These are phyloP conservation scores for Eutypella sp. DNA, from an alignment of 2,329 filamentous ascomycete species.

Conservation along the genomic window DNA sequence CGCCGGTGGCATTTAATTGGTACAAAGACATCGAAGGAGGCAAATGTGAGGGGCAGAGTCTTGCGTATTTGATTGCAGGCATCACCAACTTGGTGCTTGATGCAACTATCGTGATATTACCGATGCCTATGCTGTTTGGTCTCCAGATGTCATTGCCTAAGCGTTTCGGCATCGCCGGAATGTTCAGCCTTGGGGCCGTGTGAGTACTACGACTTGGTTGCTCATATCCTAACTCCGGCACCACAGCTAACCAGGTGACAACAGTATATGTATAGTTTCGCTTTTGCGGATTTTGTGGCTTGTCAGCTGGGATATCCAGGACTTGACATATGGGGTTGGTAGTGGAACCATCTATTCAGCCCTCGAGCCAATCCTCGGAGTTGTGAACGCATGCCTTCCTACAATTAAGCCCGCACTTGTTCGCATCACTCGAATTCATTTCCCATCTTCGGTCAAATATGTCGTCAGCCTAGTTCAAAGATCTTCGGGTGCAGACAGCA, in stretches of 20 bases:
- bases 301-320: constrained; percentile 3
- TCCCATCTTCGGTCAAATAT: neutral
- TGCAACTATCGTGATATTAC: constrained; percentile 6
- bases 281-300: constrained; percentile 1
- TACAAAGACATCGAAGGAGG: constrained; percentile 10
- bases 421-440: neutral
- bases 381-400: constrained; percentile 12
- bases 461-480: neutral
- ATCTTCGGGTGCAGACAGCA: neutral
- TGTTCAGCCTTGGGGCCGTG: constrained; percentile 13
- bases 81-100: constrained; percentile 12
- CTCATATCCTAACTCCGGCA: neutral
- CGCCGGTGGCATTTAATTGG: constrained; percentile 8
- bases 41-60: neutral
- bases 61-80: constrained; percentile 4
- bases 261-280: constrained; percentile 6
- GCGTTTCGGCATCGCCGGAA: constrained; percentile 6
- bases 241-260: neutral
- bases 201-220: constrained; percentile 4
- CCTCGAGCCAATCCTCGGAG: constrained; percentile 9
- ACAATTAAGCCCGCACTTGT: constrained; percentile 10
- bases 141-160: constrained; percentile 7
- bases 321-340: constrained; percentile 3
- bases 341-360: constrained; percentile 2
- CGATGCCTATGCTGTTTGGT: constrained; percentile 10